Evolutionary conservation across 495 filamentous ascomycete species (phyloP), one percentile per base, ranked within the genome.

Genomic region (Xylaria longipes): DNA sequence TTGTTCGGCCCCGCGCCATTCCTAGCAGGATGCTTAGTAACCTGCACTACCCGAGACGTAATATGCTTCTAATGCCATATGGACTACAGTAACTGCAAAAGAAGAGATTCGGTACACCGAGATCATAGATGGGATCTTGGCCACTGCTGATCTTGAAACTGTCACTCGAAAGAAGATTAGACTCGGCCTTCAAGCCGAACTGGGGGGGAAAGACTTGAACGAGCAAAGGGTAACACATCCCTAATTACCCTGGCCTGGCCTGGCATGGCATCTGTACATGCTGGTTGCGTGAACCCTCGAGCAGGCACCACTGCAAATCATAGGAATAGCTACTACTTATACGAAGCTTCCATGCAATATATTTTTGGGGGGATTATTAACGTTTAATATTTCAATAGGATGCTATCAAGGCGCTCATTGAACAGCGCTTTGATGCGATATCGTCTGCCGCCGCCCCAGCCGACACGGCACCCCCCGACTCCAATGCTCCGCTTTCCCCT

Each of bases 81-180:
- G 54, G 27, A 35, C 29, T 35, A 41, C 79, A 95, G 92, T 95
- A 72, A 87, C 90, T n/a, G 75, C 87, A 62, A 91, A 92, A 69
- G 84, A 89, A 74, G 85, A 87, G 80, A 84, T 86, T 43, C 84
- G 90, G 70, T 98, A 94, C 82, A 90, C 88, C 60, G 88, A 88
- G 73, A 92, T 98, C 82, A 98, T 99, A 80, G 96, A 99, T 78
- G 88, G 84, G n/a, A 97, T 99, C 74, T 86, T 99, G 29, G 88
- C 87, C 17, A 86, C 86, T 35, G 92, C 93, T 72, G 94, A 99
- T 75, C 88, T 99, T 54, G 88, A 91, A 68, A 97, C 94, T 43
- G 91, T 99, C 71, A 97, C 96, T 33, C 92, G 94, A 73, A 98
- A 98, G 83, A 89, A 91, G 79, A 93, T 98, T 75, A 92, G 96